Conservation (phyloP, 129 eudicot genomes). For the Pulicaria dysenterica region DNA sequence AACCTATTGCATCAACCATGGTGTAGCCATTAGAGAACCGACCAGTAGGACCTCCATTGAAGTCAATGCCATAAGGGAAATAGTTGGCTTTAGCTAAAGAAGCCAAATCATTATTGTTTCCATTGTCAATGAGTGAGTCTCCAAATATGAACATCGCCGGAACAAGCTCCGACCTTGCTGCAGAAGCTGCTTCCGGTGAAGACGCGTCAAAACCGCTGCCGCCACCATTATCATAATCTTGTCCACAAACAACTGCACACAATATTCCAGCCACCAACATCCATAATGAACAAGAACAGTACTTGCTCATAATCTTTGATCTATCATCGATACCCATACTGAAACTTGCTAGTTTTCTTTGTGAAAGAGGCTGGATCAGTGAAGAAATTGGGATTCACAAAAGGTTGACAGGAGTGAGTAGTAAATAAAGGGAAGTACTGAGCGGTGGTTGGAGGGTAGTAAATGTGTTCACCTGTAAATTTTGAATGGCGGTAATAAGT, state of each 20-base stretch:
- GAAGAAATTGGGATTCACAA: slow-evolving; percentile 29
- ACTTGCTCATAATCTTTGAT: slow-evolving; percentile 1
- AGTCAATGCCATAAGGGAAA: slow-evolving; percentile 88
- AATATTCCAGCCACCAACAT: slow-evolving; percentile 25
- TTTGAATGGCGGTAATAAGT: slow-evolving; percentile 36
- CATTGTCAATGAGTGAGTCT: slow-evolving; percentile 85
- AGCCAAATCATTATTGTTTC: slow-evolving; percentile 77
- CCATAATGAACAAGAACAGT: slow-evolving; percentile 19
- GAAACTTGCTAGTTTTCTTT: slow-evolving; percentile 1
- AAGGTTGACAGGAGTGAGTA: slow-evolving; percentile 15
- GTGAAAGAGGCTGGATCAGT: slow-evolving; percentile 13
- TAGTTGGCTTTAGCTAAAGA: slow-evolving; percentile 91
- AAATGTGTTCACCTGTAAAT: slow-evolving; percentile 44
- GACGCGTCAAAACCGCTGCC: slow-evolving; percentile 27
- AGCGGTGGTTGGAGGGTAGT: slow-evolving; percentile 45
- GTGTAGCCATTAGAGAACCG: slow-evolving; percentile 87
- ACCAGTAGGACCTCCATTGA: slow-evolving; percentile 79
- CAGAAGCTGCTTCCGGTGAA: slow-evolving; percentile 26
- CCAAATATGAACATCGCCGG: slow-evolving; percentile 95
- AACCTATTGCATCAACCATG: slow-evolving; percentile 88
- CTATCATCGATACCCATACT: slow-evolving; percentile 24
- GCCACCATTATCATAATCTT: slow-evolving; percentile 30
- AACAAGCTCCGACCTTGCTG: slow-evolving; percentile 48
- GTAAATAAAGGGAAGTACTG: slow-evolving; percentile 30
- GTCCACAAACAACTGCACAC: slow-evolving; percentile 11